A percentile compares a stretch with the other conserved stretches of the same genome.
phyloP scores from a whole-genome alignment of 805 yeast genomes.

The Candida montana region DNA sequence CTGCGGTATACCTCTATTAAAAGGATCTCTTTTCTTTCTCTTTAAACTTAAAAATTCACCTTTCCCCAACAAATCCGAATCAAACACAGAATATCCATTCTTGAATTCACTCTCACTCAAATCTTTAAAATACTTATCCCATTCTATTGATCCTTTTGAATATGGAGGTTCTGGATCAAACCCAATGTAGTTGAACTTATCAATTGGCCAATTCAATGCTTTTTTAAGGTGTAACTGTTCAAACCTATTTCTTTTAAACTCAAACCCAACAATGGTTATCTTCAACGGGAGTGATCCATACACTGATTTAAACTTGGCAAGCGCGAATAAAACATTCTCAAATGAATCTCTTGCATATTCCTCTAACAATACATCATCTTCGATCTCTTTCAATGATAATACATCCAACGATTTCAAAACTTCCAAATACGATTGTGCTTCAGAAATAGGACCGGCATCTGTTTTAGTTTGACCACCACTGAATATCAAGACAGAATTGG shows the following conservation, averaged over 20 bases:
- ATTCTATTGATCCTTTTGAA: constrained; percentile 19
- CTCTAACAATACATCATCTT: constrained; percentile 41
- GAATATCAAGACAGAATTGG: constrained; percentile 36
- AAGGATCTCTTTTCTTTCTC: constrained; percentile 54
- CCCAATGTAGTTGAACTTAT: constrained; percentile 45
- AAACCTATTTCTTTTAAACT: constrained; percentile 63
- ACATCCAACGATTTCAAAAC: constrained; percentile 33
- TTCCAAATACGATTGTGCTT: constrained; percentile 51
- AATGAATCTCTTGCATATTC: constrained; percentile 77
- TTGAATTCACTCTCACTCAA: constrained; percentile 43
- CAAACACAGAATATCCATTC: constrained; percentile 50
- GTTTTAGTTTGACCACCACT: constrained; percentile 72
- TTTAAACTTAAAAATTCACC: constrained; percentile 39
- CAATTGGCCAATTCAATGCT: constrained; percentile 40
- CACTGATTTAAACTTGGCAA: constrained; percentile 47
- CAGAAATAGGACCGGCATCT: constrained; percentile 50
- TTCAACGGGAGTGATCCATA: constrained; percentile 41
- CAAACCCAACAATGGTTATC: constrained; percentile 66
- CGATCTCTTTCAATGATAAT: constrained; percentile 3
- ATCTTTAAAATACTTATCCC: constrained; percentile 39
- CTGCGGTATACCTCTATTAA: constrained; percentile 30
- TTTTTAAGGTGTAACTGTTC: constrained; percentile 41
- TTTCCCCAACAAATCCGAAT: constrained; percentile 54
- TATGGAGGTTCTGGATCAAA: constrained; percentile 47
- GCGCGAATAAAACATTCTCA: constrained; percentile 64